phyloP scores from a whole-genome alignment of 2,329 filamentous ascomycete genomes.

The Daldinia sp. region DNA sequence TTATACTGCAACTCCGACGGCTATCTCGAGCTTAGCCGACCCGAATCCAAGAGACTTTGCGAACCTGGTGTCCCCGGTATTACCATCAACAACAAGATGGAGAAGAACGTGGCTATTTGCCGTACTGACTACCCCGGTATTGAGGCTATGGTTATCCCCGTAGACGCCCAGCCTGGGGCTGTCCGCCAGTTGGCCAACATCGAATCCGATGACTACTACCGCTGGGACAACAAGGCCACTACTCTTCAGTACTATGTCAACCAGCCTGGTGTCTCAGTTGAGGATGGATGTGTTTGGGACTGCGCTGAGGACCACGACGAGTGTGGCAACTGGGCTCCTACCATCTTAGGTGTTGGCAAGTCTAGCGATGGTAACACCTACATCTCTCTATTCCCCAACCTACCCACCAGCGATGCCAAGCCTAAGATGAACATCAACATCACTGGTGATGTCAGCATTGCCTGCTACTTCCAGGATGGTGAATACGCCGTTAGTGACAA shows the following conservation, averaged over 20 bases:
- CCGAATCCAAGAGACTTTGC: slow-evolving; percentile 74
- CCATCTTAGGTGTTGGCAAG: slow-evolving; percentile 84
- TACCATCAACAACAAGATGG: slow-evolving; percentile 77
- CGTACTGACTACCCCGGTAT: slow-evolving; percentile 96
- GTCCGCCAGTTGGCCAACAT: slow-evolving; percentile 77
- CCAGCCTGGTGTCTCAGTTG: slow-evolving; percentile 71
- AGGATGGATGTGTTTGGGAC: slow-evolving; percentile 80
- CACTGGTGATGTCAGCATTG: slow-evolving; percentile 64
- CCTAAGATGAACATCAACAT: slow-evolving; percentile 85
- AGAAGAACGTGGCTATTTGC: slow-evolving; percentile 76
- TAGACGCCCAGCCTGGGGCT: slow-evolving; percentile 67
- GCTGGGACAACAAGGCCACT: slow-evolving; percentile 76
- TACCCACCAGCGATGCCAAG: slow-evolving; percentile 72
- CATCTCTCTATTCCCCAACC: slow-evolving; percentile 86
- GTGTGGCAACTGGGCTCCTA: slow-evolving; percentile 85
- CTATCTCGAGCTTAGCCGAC: slow-evolving; percentile 80
- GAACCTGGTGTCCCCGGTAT: slow-evolving; percentile 75
- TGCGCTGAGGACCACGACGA: slow-evolving; percentile 58
- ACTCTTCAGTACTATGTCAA: slow-evolving; percentile 98
- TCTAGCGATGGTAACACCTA: slow-evolving; percentile 71
- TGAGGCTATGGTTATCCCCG: slow-evolving; percentile 85
- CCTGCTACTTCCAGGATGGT: slow-evolving; percentile 73
- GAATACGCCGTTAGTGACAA: slow-evolving; percentile 64
- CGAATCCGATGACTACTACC: slow-evolving; percentile 75
- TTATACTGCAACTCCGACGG: slow-evolving; percentile 78